These are phyloP conservation scores for Nannochloropsis salina DNA, from an alignment of 108 stramenopile species.

Conservation along the genomic window DNA sequence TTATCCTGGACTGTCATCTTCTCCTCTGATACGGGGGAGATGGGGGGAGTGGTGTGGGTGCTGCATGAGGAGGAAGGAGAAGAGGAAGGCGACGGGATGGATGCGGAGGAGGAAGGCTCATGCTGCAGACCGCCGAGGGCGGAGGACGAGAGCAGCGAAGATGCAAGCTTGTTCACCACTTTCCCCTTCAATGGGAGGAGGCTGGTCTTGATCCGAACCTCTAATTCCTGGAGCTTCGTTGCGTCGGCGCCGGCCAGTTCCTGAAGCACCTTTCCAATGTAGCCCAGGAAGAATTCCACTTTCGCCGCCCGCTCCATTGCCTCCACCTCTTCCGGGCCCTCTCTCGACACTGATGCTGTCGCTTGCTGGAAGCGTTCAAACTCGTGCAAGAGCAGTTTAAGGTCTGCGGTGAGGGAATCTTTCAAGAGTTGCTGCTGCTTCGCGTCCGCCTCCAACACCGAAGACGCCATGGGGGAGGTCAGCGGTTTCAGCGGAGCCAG, in stretches of 20 bases:
- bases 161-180: background rate
- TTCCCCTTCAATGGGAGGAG: background rate
- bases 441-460: background rate
- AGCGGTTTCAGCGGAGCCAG: background rate
- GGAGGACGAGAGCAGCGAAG: background rate
- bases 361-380: background rate
- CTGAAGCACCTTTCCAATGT: background rate
- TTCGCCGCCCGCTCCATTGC: background rate
- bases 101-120: background rate
- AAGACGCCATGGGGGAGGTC: background rate
- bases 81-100: background rate
- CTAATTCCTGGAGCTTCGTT: background rate
- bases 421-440: conserved; percentile 9
- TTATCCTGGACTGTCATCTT: background rate
- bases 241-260: background rate
- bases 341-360: background rate
- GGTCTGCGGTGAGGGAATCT: background rate
- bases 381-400: conserved; percentile 4
- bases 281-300: background rate
- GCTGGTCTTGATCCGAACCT: background rate
- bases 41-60: background rate
- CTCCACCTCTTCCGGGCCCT: background rate
- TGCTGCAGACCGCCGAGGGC: background rate
- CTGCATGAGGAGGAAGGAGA: background rate
- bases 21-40: background rate